Base-by-base conservation (phyloP, 2,329 filamentous ascomycete species). In the Ophiostoma pallidulum region DNA sequence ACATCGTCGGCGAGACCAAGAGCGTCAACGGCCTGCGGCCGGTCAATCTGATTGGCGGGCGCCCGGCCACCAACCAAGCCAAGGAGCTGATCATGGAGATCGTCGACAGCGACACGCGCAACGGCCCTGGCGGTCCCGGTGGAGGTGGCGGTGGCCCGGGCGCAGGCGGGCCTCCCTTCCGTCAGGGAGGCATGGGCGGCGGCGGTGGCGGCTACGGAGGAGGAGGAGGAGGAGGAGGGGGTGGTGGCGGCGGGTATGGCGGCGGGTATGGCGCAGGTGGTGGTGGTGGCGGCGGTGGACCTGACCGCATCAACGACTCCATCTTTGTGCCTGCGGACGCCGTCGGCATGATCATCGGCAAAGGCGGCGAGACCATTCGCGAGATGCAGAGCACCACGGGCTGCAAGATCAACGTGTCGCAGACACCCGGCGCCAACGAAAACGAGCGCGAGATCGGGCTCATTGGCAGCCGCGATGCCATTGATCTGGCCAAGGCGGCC, bases 291-390 rank as follows among this genome's bases (percentile, higher is more conserved):
- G 66, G 64, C 7, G 69, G 69, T 18, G 68, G 65, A 4, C 62
- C 63, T 20, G 83, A 86, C 56, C 91, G 90, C 69, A 75, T 85
- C 58, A 89, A 83, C 59, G 87, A 95, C 59, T 82, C 80, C 35
- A 87, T 95, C 53, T 82, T 80, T 56, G 88, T 95, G 9, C 89
- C 89, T 12, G 91, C 88, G 19, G 89, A 95, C 62, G 85, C 89
- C 6, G 89, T 95, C 47, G 89, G 89, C 51, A 95, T 95, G 89
- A 94, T 95, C 55, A 95, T 95, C 52, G 89, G 90, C 54, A 94
- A 94, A 71, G 86, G 87, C 48, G 89, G 89, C 54, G 89, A 95
- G 68, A 94, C 89, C 0, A 95, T 95, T 62, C 88, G 90, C 55
- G 87, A 94, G 57, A 94, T 95, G 83, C 89, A 95, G 64, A 84